Conservation (phyloP, 441 rosid species). For the Viola pubescens region DNA sequence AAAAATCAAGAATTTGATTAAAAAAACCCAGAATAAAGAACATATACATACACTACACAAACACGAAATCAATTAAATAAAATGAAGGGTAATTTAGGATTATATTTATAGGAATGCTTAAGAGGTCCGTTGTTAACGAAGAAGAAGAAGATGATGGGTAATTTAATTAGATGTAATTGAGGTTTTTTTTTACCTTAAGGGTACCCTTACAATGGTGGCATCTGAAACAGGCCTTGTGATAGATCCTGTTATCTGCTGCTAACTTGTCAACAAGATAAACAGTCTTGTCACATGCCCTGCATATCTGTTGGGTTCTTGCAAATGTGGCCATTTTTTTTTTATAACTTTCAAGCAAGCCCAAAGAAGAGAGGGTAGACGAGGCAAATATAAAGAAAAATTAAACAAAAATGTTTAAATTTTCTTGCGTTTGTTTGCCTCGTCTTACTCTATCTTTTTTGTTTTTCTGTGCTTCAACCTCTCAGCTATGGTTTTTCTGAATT, state of each 20-base stretch:
- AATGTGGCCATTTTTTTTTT: slow-evolving; percentile 28
- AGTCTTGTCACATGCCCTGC: slow-evolving; percentile 48
- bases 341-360: not conserved
- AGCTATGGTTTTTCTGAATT: too few relatives aligned
- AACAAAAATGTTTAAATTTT: too few relatives aligned
- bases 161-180: too few relatives aligned
- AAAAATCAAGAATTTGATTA: too few relatives aligned
- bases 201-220: slow-evolving; percentile 59
- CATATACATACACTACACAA: too few relatives aligned
- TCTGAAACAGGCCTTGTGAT: slow-evolving; percentile 49
- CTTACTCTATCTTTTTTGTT: too few relatives aligned
- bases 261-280: slow-evolving; percentile 52
- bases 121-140: not conserved
- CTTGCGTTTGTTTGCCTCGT: too few relatives aligned
- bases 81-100: too few relatives aligned
- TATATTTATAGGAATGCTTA: too few relatives aligned
- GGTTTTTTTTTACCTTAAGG: slow-evolving; percentile 34
- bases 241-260: slow-evolving; percentile 39
- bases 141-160: not conserved
- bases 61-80: too few relatives aligned
- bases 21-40: too few relatives aligned
- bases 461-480: too few relatives aligned
- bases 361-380: not conserved
- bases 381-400: not conserved
- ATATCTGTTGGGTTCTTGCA: slow-evolving; percentile 47